Evolutionary conservation across 2,329 filamentous ascomycete genomes (phyloP).

Genomic region (Knufia fluminis): DNA sequence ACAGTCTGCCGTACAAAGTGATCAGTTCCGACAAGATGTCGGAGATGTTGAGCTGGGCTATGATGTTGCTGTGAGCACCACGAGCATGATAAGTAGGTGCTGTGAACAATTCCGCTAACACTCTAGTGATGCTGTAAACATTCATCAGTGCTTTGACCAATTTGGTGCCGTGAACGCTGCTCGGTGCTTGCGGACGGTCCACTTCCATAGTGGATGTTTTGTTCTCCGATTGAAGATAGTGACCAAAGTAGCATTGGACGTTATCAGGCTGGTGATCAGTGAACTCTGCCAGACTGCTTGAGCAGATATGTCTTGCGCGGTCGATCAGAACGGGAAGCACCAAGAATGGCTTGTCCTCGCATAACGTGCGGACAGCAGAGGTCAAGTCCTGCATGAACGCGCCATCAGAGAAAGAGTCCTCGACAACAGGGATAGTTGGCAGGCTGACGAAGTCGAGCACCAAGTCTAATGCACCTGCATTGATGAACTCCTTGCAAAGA

Average conservation of each 20-base stretch:
- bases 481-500: conserved; percentile 65
- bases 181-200: conserved; percentile 26
- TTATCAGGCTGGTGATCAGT: conserved; percentile 42
- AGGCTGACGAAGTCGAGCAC: conserved; percentile 76
- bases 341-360: conserved; percentile 71
- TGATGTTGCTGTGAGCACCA: conserved; percentile 52
- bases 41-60: conserved; percentile 69
- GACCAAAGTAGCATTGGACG: conserved; percentile 52
- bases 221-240: conserved; percentile 42
- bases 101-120: conserved; percentile 65
- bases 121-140: conserved; percentile 65
- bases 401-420: conserved; percentile 40
- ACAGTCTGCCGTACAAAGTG: conserved; percentile 63
- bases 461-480: conserved; percentile 62
- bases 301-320: conserved; percentile 59
- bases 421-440: conserved; percentile 56
- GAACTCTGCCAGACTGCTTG: conserved; percentile 56
- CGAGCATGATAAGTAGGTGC: conserved; percentile 54
- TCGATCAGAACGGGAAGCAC: conserved; percentile 72
- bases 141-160: conserved; percentile 70
- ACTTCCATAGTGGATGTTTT: conserved; percentile 11
- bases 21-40: conserved; percentile 74
- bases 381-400: conserved; percentile 55
- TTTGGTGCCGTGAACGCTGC: conserved; percentile 56
- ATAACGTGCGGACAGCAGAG: conserved; percentile 64